Percentiles rank a stretch among this genome's conserved stretches.
Conservation (phyloP, 331 rosid genomes). For the Phaseolus coccineus region DNA sequence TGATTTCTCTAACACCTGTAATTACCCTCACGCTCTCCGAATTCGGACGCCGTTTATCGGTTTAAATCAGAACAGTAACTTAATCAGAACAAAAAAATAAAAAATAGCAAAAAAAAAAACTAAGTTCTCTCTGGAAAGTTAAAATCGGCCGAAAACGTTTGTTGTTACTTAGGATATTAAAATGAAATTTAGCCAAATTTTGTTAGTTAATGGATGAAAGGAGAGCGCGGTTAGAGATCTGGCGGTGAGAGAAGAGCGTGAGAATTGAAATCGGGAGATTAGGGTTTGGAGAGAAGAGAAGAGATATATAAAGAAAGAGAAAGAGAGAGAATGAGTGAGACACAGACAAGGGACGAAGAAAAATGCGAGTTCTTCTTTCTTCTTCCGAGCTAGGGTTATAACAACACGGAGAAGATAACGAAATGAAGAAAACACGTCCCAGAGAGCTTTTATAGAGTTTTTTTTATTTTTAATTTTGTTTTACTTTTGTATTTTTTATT, state of each 20-base stretch:
- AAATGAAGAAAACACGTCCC: background rate
- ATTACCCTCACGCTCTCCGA: background rate
- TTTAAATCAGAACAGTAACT: constrained; percentile 32
- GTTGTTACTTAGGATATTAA: background rate
- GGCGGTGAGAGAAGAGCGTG: background rate
- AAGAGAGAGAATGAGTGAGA: background rate
- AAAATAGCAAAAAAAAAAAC: background rate
- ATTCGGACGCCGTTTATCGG: background rate
- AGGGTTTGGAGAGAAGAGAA: constrained; percentile 17
- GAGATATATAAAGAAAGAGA: too few relatives aligned
- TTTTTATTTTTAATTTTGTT: background rate
- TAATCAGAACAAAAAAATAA: background rate
- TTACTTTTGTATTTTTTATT: background rate
- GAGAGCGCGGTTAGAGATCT: constrained; percentile 37
- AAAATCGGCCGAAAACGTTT: constrained; percentile 2
- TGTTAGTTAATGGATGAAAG: background rate
- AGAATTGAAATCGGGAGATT: constrained; percentile 3
- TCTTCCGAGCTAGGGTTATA: constrained; percentile 37
- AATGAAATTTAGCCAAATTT: background rate
- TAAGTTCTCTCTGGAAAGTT: constrained; percentile 18
- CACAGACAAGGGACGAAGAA: background rate
- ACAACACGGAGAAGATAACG: constrained; percentile 35
- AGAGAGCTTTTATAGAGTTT: constrained; percentile 23
- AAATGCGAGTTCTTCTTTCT: background rate
- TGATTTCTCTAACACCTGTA: background rate